These are phyloP conservation scores for Peniophora sp. DNA, from an alignment of 1,284 basidiomycete genomes.

Conservation along the genomic window DNA sequence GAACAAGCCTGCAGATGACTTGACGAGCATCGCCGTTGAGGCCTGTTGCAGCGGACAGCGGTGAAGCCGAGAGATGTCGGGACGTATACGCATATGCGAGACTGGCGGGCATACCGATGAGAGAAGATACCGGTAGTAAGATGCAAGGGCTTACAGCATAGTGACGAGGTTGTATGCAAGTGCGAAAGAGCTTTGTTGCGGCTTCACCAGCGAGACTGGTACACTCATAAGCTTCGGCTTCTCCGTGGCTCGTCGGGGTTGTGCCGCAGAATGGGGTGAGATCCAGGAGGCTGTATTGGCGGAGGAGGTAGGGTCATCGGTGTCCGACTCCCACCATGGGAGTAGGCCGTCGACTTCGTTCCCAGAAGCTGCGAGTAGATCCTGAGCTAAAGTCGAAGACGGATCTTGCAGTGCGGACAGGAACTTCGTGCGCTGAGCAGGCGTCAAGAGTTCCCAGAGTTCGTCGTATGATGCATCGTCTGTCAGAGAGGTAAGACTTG, in stretches of 20 bases:
- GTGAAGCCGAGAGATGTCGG: constrained; percentile 50
- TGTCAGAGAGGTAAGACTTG: constrained; percentile 15
- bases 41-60: constrained; percentile 29
- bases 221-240: constrained; percentile 40
- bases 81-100: constrained; percentile 18
- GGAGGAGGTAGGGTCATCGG: not conserved
- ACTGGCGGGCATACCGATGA: not conserved
- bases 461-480: constrained; percentile 47
- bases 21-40: constrained; percentile 31
- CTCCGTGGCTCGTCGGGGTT: constrained; percentile 22
- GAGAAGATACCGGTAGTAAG: not conserved
- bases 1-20: constrained; percentile 42
- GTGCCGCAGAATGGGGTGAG: not conserved
- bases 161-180: constrained; percentile 60
- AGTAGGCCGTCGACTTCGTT: constrained; percentile 34
- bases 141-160: constrained; percentile 41
- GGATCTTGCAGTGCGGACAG: constrained; percentile 50
- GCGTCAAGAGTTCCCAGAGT: constrained; percentile 58
- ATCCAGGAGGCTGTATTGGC: constrained; percentile 5
- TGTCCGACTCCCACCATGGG: constrained; percentile 56
- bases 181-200: constrained; percentile 23
- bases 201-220: constrained; percentile 38
- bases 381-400: constrained; percentile 43
- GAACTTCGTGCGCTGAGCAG: constrained; percentile 53
- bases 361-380: constrained; percentile 52